Conservation (phyloP, 2,329 filamentous ascomycete species). For the Gnomoniopsis smithogilvyi region DNA sequence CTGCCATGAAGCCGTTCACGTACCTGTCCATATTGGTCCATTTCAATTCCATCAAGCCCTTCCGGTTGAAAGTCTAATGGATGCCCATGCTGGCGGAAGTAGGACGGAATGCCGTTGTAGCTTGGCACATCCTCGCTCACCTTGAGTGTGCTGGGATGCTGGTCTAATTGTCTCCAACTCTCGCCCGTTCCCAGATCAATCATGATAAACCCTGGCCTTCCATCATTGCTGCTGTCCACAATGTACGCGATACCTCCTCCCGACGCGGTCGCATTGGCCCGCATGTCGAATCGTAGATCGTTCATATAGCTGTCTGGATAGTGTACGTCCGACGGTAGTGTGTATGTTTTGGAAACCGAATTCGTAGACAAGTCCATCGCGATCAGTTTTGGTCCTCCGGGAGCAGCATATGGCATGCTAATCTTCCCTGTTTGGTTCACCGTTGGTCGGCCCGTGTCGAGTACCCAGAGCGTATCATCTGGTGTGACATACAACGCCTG, state of each 20-base stretch:
- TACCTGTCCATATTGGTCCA: not conserved
- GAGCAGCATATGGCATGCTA: slow-evolving; percentile 40
- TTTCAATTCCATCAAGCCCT: not conserved
- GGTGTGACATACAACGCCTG: slow-evolving; percentile 43
- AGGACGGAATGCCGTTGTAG: not conserved
- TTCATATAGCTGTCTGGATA: slow-evolving; percentile 45
- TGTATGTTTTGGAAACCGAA: slow-evolving; percentile 34
- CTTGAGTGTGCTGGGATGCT: not conserved
- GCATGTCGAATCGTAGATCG: slow-evolving; percentile 43
- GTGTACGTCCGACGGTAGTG: slow-evolving; percentile 38
- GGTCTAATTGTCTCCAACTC: slow-evolving; percentile 35
- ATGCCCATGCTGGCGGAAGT: not conserved
- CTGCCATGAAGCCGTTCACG: not conserved
- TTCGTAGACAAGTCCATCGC: slow-evolving; percentile 38
- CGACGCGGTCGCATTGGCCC: slow-evolving; percentile 33
- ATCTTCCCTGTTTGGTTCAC: slow-evolving; percentile 33
- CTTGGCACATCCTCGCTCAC: not conserved
- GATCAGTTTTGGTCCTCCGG: slow-evolving; percentile 42
- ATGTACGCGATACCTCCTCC: slow-evolving; percentile 41
- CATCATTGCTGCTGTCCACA: slow-evolving; percentile 42
- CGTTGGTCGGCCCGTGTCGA: slow-evolving; percentile 42
- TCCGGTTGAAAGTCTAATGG: not conserved
- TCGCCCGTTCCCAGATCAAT: slow-evolving; percentile 38
- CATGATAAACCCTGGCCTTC: slow-evolving; percentile 43
- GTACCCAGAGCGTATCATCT: slow-evolving; percentile 41